Evolutionary conservation across 371 early-diverging fungal genomes (phyloP).

Genomic region (Mortierella polycephala): DNA sequence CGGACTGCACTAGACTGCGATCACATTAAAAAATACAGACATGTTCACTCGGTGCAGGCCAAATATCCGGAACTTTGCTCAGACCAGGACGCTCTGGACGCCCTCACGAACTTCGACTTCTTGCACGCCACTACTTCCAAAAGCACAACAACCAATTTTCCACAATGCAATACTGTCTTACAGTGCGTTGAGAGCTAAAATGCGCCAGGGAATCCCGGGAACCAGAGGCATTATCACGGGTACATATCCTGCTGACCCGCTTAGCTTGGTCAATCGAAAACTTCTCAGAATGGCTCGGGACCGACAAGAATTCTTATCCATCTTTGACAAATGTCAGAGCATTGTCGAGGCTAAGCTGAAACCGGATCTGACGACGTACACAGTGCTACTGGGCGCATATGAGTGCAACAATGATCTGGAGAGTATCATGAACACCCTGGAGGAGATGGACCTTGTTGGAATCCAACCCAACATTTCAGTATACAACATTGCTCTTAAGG

Average conservation of each 20-base stretch:
- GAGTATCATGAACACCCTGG: slow-evolving; percentile 35
- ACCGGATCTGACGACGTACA: slow-evolving; percentile 48
- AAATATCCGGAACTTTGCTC: too few species aligned
- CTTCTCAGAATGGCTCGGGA: slow-evolving; percentile 20
- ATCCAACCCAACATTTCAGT: slow-evolving; percentile 38
- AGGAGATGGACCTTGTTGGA: slow-evolving; percentile 56
- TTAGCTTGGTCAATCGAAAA: slow-evolving; percentile 26
- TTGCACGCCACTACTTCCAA: not conserved
- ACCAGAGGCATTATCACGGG: slow-evolving; percentile 26
- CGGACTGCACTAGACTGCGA: too few species aligned
- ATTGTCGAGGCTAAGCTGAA: slow-evolving; percentile 27
- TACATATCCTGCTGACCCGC: slow-evolving; percentile 37
- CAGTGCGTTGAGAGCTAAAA: too few species aligned
- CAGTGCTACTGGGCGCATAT: slow-evolving; percentile 29
- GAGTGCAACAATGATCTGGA: slow-evolving; percentile 41
- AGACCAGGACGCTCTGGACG: too few species aligned
- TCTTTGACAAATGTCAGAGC: slow-evolving; percentile 46
- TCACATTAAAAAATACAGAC: not conserved
- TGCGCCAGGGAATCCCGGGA: not conserved
- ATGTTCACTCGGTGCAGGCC: not conserved
- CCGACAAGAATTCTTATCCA: slow-evolving; percentile 9
- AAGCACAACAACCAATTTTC: not conserved
- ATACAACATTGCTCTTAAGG: slow-evolving; percentile 53
- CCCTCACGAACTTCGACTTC: too few species aligned
- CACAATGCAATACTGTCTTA: not conserved